Conservation (phyloP, 257 asterid genomes). For the Solanum appendiculatum region DNA sequence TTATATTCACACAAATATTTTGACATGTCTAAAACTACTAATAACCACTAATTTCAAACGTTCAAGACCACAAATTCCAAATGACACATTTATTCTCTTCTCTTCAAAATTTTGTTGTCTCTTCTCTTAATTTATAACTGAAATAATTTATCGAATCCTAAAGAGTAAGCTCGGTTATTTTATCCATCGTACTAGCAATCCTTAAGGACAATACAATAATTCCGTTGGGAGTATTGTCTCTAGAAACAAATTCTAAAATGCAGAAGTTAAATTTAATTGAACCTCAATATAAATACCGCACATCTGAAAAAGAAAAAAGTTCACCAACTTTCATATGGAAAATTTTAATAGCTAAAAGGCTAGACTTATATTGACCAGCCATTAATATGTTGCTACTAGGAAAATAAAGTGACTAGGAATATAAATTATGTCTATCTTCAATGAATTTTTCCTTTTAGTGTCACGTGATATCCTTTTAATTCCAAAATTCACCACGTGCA, state of each 20-base stretch:
- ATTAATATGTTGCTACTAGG: neutral
- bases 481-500: neutral
- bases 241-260: fast-evolving
- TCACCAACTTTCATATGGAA: neutral
- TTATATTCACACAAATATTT: neutral
- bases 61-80: neutral
- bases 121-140: neutral
- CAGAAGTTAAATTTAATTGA: neutral
- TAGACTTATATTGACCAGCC: neutral
- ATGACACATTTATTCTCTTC: neutral
- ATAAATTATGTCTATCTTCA: neutral
- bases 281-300: neutral
- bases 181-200: neutral
- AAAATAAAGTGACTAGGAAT: neutral
- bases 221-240: too few species aligned
- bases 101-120: neutral
- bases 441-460: neutral
- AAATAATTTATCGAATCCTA: neutral
- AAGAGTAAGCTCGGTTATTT: neutral
- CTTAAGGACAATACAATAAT: neutral
- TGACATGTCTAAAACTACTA: too few species aligned
- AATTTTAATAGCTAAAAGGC: neutral
- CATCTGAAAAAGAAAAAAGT: neutral
- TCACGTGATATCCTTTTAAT: neutral
- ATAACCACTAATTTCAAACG: neutral